Base-by-base conservation (phyloP, 2,329 filamentous ascomycete species). In the Monilinia aucupariae region DNA sequence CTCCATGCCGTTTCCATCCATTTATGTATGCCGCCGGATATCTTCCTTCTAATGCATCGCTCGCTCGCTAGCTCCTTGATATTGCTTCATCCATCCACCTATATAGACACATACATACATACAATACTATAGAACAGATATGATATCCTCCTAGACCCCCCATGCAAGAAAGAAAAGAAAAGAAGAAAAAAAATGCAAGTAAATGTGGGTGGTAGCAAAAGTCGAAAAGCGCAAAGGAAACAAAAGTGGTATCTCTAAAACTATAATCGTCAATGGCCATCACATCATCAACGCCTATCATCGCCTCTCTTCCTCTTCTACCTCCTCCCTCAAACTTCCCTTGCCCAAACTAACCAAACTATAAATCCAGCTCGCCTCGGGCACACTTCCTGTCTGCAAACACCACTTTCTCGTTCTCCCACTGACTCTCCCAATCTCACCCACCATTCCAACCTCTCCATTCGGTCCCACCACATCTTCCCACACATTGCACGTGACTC, bases 281-380 rank as follows among this genome's bases (percentile, higher is more conserved):
- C 39, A 10, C 41, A 22, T 45, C 41, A 54, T 41, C 6, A 54
- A 41, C 37, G 37, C 22, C 22, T 12, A 34, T 47, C n/a, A 7
- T 22, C 12, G 15, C 27, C 13, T 20, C 12, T 34, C 20, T 47
- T 47, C 43, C 43, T 34, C 54, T 47, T 56, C 41, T 10, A 8
- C 54, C 34, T 9, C 32, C 41, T 13, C 20, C 22, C 5, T 34
- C 30, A 27, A 20, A 27, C 17, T 22, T 64, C 15, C 62, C 39
- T 60, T 56, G 17, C 58, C 64, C 32, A 64, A 48, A 53, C 55
- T 32, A 41, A 63, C 62, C 22, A 67, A 50, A 22, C 59, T 62
- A 50, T 67, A 73, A 56, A 72, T 69, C 71, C 71, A 73, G n/a
- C 67, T 64, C 41, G 68, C 66, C 54, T 73, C 68, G 1, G 67